Percentiles rank a stretch among this genome's conserved stretches.
phyloP scores from a whole-genome alignment of 2,329 filamentous ascomycete species.

The Leptographium flavum region DNA sequence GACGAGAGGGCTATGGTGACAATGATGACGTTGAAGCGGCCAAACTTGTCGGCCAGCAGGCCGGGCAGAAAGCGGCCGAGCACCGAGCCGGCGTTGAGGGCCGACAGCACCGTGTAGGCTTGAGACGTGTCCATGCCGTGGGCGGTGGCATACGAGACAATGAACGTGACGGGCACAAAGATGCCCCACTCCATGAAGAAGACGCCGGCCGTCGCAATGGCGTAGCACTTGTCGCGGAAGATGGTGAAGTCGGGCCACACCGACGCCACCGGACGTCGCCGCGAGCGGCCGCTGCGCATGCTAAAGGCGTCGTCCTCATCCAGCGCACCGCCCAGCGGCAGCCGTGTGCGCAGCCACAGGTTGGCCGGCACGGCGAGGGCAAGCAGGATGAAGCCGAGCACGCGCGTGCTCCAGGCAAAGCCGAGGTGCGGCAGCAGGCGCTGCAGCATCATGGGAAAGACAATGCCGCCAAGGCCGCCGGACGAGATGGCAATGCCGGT shows the following conservation, averaged over 20 bases:
- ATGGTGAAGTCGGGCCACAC: conserved; percentile 46
- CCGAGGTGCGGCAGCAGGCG: conserved; percentile 30
- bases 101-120: conserved; percentile 62
- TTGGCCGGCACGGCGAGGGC: conserved; percentile 31
- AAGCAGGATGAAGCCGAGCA: conserved; percentile 34
- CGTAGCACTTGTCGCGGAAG: conserved; percentile 44
- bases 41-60: conserved; percentile 58
- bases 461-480: conserved; percentile 53
- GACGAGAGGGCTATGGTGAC: conserved; percentile 45
- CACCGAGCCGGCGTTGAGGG: conserved; percentile 67
- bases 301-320: conserved; percentile 20
- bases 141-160: conserved; percentile 54
- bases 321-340: conserved; percentile 23
- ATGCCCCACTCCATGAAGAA: conserved; percentile 60
- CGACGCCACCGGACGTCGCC: conserved; percentile 11
- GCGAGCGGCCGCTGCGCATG: background rate
- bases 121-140: conserved; percentile 45
- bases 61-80: conserved; percentile 67
- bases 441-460: conserved; percentile 39
- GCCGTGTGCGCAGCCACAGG: conserved; percentile 35
- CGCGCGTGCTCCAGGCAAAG: conserved; percentile 34
- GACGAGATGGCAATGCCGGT: conserved; percentile 72
- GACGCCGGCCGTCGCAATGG: conserved; percentile 44
- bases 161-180: conserved; percentile 63
- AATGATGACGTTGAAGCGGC: conserved; percentile 71